A percentile compares a stretch with the other conserved stretches of the same genome.
Evolutionary conservation across 805 yeast genomes (phyloP).

Genomic region (Schizosaccharomyces octosporus): DNA sequence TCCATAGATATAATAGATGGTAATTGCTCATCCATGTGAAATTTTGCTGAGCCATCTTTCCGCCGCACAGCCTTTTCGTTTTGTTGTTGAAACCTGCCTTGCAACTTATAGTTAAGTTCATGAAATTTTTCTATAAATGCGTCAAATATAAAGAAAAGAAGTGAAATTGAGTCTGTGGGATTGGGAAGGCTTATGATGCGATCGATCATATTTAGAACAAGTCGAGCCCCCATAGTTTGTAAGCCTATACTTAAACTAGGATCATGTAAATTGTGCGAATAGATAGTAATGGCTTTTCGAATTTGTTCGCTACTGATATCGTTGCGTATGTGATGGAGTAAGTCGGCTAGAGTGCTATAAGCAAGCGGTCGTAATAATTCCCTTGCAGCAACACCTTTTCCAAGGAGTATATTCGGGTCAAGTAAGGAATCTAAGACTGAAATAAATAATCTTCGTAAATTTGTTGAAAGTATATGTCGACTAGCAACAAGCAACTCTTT

Average conservation of each 20-base stretch:
- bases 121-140: conserved; percentile 67
- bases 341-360: conserved; percentile 83
- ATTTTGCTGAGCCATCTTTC: too few species aligned
- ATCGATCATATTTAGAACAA: conserved; percentile 68
- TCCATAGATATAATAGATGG: background rate
- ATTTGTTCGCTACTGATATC: conserved; percentile 64
- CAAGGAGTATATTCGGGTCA: conserved; percentile 68
- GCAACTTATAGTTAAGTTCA: conserved; percentile 47
- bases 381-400: conserved; percentile 75
- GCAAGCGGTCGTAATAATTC: conserved; percentile 76
- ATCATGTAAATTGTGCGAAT: conserved; percentile 60
- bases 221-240: conserved; percentile 88
- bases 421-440: conserved; percentile 68
- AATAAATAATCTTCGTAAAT: conserved; percentile 54
- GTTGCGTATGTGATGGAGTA: conserved; percentile 71
- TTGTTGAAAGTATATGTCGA: conserved; percentile 80
- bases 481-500: conserved; percentile 85
- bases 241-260: conserved; percentile 63
- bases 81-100: conserved; percentile 8
- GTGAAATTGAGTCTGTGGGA: conserved; percentile 32
- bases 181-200: conserved; percentile 50
- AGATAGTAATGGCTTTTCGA: conserved; percentile 64
- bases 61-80: background rate
- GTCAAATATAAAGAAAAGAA: conserved; percentile 65
- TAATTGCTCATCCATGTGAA: background rate